Conservation (phyloP, 768 basidiomycete species). For the Podaxis sp. region DNA sequence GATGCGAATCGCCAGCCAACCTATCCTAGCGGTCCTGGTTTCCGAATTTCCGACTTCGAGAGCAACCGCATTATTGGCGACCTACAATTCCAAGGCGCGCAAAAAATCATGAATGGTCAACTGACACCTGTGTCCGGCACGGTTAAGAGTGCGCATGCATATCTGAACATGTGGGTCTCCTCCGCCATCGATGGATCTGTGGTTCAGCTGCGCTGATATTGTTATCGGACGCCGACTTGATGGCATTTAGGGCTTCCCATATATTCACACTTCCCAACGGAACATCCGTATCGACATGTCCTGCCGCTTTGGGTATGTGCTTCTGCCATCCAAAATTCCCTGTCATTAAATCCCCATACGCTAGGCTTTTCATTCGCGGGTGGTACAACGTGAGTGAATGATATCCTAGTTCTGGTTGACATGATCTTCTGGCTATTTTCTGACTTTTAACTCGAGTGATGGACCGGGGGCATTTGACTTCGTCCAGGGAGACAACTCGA, state of each 20-base stretch:
- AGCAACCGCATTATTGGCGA: slow-evolving; percentile 72
- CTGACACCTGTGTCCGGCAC: slow-evolving; percentile 49
- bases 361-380: slow-evolving; percentile 74
- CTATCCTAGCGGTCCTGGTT: slow-evolving; percentile 62
- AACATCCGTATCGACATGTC: slow-evolving; percentile 64
- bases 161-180: slow-evolving; percentile 61
- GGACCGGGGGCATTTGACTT: slow-evolving; percentile 81
- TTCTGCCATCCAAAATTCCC: not conserved
- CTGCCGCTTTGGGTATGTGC: slow-evolving; percentile 66
- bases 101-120: slow-evolving; percentile 50
- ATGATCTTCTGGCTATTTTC: not conserved
- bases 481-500: slow-evolving; percentile 64
- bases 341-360: slow-evolving; percentile 3
- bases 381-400: slow-evolving; percentile 62
- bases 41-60: slow-evolving; percentile 69
- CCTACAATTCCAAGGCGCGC: slow-evolving; percentile 65
- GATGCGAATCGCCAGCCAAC: not conserved
- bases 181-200: not conserved
- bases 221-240: not conserved
- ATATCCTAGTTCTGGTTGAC: not conserved
- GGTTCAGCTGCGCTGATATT: not conserved
- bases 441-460: slow-evolving; percentile 39
- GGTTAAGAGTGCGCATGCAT: slow-evolving; percentile 67
- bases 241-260: slow-evolving; percentile 48
- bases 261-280: slow-evolving; percentile 64